Evolutionary conservation across 495 filamentous ascomycete genomes (phyloP), one percentile per base, ranked within the genome.

Genomic region (Trichoderma erinaceum): DNA sequence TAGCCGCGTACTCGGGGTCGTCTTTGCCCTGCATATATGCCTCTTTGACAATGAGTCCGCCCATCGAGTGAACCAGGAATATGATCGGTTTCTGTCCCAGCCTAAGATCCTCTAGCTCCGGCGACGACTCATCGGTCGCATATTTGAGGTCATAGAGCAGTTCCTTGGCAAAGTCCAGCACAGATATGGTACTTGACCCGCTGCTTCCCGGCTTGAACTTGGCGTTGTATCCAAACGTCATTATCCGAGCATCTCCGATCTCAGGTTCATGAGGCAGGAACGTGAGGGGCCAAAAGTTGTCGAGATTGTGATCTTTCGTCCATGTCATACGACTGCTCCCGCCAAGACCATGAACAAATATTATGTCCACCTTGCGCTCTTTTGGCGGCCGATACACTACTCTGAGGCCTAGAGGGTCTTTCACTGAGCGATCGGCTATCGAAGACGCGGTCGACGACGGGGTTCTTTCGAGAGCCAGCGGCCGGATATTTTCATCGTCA

Each of bases 1-100:
- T 77, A 16, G 63, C 43, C 58, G 76, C 29, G 63, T 81, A 84
- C 8, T 75, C 61, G 0, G 68, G 67, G 41, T 84, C 79, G 27
- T 78, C 74, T 56, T 75, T 74, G 27, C 76, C 81, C 10, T 75
- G 74, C 2, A 83, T 67, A 68, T 78, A 80, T 29, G 70, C 81
- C 76, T 82, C 78, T 65, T 84, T 85, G 4, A 80, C 72, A 1
- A 85, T 71, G 0, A 85, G 70, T 0, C 81, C 81, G 3, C 81
- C 81, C 81, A 83, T 82, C 4, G 73, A 77, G 69, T 82, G 80
- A 16, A 71, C 75, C 23, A 82, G 70, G 64, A 83, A 81, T 1
- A 82, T 73, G 5, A 82, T 71, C 0, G 80, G 80, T 12, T 66
- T 66, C 75, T 77, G 63, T 23, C 48, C 32, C 48, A 18, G 16